These are phyloP conservation scores for Zizania latifolia DNA, from an alignment of 176 grass and related monocot species.

Conservation along the genomic window DNA sequence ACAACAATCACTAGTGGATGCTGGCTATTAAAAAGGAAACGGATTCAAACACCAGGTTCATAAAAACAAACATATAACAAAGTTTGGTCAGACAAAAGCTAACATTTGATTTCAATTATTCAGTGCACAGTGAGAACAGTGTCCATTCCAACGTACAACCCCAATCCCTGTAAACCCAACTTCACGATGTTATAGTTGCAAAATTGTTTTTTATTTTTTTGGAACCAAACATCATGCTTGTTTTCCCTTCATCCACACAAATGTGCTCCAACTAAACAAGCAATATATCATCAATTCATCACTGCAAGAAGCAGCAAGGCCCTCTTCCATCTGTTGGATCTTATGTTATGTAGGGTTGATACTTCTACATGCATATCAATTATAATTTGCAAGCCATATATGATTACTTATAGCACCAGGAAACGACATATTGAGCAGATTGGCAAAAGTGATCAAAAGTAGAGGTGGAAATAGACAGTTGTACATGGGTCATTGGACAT, in stretches of 20 bases:
- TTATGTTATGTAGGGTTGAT: not conserved
- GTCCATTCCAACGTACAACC: not conserved
- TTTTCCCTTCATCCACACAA: not conserved
- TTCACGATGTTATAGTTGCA: not conserved
- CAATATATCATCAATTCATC: not conserved
- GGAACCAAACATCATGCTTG: not conserved
- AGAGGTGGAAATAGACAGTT: not conserved
- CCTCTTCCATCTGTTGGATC: not conserved
- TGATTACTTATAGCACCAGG: not conserved
- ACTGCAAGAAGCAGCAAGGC: not conserved
- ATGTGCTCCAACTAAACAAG: not conserved
- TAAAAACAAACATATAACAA: constrained; percentile 24
- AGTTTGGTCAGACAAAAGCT: not conserved
- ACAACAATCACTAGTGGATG: too few species aligned
- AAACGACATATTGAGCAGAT: not conserved
- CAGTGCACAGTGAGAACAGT: not conserved
- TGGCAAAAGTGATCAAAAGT: not conserved
- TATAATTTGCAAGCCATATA: not conserved
- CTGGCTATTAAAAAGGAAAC: not conserved
- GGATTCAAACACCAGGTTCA: constrained; percentile 37
- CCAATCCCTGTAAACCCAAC: not conserved
- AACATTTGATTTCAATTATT: not conserved
- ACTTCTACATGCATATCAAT: not conserved
- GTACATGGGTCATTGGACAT: not conserved
- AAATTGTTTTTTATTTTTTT: too few species aligned